Percentiles rank a stretch among this genome's conserved stretches.
These are phyloP conservation scores for Phaeosphaeria sp. DNA, from an alignment of 2,329 filamentous ascomycete genomes.

Conservation along the genomic window DNA sequence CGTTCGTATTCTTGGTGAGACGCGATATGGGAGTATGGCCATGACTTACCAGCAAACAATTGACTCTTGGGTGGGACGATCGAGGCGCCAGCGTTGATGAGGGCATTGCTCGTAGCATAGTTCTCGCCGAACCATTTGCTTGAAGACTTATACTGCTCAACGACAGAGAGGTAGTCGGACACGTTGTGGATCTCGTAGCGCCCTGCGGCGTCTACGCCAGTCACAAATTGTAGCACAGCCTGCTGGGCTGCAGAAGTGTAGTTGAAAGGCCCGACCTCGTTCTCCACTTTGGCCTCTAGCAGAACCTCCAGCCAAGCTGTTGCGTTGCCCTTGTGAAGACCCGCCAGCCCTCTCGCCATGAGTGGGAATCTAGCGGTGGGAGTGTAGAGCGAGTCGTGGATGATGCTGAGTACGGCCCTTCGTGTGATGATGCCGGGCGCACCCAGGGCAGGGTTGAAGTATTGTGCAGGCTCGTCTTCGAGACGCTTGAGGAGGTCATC, in stretches of 20 bases:
- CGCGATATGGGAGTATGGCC: background rate
- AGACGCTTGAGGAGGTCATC: conserved; percentile 8
- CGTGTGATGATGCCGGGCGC: conserved; percentile 3
- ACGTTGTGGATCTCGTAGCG: conserved; percentile 8
- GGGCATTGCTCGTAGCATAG: conserved; percentile 1
- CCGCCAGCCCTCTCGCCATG: conserved; percentile 1
- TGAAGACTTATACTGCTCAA: conserved; percentile 1
- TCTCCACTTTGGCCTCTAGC: background rate
- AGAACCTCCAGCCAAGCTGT: background rate
- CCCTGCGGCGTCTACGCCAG: conserved; percentile 9
- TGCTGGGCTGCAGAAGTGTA: background rate
- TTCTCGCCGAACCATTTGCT: conserved; percentile 5
- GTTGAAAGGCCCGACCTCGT: conserved; percentile 2
- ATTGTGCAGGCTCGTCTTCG: conserved; percentile 25
- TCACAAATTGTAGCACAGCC: conserved; percentile 8
- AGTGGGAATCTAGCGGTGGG: background rate
- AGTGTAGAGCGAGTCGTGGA: conserved; percentile 1
- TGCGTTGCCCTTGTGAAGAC: conserved; percentile 5
- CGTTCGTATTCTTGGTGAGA: background rate
- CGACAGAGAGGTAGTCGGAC: conserved; percentile 7
- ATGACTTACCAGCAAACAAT: conserved; percentile 11
- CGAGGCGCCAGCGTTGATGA: conserved; percentile 4
- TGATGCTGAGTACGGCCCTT: background rate
- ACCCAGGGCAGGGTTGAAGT: background rate
- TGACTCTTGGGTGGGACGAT: conserved; percentile 17